Evolutionary conservation across 2,329 filamentous ascomycete genomes (phyloP), one percentile per base, ranked within the genome.

Genomic region (Aureobasidium sp.): DNA sequence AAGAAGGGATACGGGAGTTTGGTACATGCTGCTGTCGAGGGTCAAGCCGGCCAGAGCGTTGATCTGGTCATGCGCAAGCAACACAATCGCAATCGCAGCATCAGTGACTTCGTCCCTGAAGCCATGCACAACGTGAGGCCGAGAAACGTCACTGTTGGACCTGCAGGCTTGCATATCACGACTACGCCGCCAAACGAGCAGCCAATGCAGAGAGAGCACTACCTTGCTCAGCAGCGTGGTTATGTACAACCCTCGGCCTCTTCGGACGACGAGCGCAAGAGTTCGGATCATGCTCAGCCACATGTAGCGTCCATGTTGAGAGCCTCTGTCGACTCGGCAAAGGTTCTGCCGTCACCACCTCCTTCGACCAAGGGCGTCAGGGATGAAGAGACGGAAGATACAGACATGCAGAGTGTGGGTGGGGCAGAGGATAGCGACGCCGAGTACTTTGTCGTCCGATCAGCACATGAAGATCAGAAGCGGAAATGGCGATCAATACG

Each of bases 31-130:
- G 73, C 73, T 13, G 69, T 76, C 32, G 77, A 79, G 61, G 69
- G 45, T 14, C 42, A 48, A 32, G 39, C 42, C 11, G 45, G 16
- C 1, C 57, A 49, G 9, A 41, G 39, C 44, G 39, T 59, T 10
- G 57, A 59, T n/a, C 21, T 29, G 36, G 36, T 49, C 27, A 21
- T 50, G 16, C 34, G 57, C 34, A 59, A 41, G n/a, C 41, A 47
- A 29, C 89, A 90, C 72, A 78, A 79, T 13, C 83, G 89, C 63
- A 91, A 94, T 72, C 83, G 92, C 68, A 97, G 92, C 73, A 78
- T 94, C 30, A 96, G 91, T 76, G 92, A 97, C 66, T 96, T 96
- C 73, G 81, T 85, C 0, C 91, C 91, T 2, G 89, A 94, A 59
- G 77, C 83, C 5, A 78, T 87, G 65, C 80, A 85, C 47, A 82